Evolutionary conservation across 2,329 filamentous ascomycete species (phyloP), one percentile per base, ranked within the genome.

Genomic region (Pochonia chlamydosporia): DNA sequence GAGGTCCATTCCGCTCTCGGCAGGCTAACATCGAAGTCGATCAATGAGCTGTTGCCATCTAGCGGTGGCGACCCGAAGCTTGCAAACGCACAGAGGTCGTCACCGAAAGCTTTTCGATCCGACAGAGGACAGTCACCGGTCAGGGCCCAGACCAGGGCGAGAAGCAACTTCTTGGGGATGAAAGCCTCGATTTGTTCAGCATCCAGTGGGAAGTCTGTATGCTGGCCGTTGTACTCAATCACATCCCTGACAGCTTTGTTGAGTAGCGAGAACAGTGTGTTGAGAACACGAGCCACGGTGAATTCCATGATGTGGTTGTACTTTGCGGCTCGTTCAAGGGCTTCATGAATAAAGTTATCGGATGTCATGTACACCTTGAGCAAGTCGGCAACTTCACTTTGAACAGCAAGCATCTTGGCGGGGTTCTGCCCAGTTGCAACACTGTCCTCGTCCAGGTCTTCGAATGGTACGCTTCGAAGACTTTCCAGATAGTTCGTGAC

Each of bases 301-400:
- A 93, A 99, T 57, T 96, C 89, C 93, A 99, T 99, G 63, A 99
- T 99, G 66, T 99, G 93, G 53, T 85, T 88, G 71, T 89, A 95
- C 53, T 79, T 78, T 58, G 81, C 78, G 4, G 92, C 90, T 63
- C 89, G 78, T 45, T 84, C 78, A 4, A 99, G 78, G 3, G 85
- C 87, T 52, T 86, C 84, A 24, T 84, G 70, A 37, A 97, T 83
- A 59, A 99, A 92, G 56, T 88, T 77, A 56, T 96, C 89, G 6
- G 79, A 82, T 0, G 78, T 85, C 44, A 99, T 73, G 59, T 89
- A 84, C 35, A 82, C 78, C 53, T 86, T 78, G 21, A 99, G 75
- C 49, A 95, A 75, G 49, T 88, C 85, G 10, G 93, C 90, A 51
- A 91, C 84, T 55, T 90, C 80, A 26, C 74, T 75, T 64, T 99